These are phyloP conservation scores for Oryza australiensis DNA, from an alignment of 176 grass and related monocot species.

Conservation along the genomic window DNA sequence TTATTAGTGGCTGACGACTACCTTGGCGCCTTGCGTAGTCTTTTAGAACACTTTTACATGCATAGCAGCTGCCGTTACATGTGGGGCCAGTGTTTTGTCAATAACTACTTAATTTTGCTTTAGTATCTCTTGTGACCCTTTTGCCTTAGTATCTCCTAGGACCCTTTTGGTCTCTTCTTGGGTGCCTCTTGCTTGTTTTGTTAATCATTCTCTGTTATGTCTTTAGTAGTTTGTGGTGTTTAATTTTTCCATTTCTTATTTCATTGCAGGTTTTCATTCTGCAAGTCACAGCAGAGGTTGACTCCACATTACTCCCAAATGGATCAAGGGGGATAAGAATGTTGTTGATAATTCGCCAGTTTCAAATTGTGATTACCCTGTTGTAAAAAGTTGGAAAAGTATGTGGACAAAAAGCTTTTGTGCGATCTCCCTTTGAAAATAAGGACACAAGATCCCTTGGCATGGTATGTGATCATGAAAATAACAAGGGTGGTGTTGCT, in stretches of 20 bases:
- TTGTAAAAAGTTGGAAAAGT: constrained; percentile 21
- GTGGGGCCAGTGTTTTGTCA: background rate
- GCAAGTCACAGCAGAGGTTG: background rate
- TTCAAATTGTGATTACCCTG: constrained; percentile 9
- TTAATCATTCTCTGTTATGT: background rate
- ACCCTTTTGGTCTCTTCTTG: background rate
- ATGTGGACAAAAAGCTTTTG: background rate
- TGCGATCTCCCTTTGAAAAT: constrained; percentile 31
- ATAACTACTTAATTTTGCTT: background rate
- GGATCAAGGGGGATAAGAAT: background rate
- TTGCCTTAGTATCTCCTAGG: background rate
- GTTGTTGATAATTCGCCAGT: constrained; percentile 7
- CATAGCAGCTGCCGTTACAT: background rate
- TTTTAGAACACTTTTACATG: background rate
- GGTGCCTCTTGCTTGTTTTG: background rate
- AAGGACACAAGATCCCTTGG: constrained; percentile 7
- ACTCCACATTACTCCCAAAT: background rate
- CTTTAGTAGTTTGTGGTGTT: background rate
- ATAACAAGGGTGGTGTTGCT: constrained; percentile 12
- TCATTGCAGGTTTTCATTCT: constrained; percentile 30
- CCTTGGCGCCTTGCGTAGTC: background rate
- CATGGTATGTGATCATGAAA: constrained; percentile 16
- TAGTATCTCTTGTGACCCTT: no score
- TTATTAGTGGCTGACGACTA: background rate
- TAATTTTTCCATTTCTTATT: background rate